Percentiles rank a stretch among this genome's conserved stretches.
phyloP scores from a whole-genome alignment of 1,284 basidiomycete species.

The Filobasidium uniguttulatum region DNA sequence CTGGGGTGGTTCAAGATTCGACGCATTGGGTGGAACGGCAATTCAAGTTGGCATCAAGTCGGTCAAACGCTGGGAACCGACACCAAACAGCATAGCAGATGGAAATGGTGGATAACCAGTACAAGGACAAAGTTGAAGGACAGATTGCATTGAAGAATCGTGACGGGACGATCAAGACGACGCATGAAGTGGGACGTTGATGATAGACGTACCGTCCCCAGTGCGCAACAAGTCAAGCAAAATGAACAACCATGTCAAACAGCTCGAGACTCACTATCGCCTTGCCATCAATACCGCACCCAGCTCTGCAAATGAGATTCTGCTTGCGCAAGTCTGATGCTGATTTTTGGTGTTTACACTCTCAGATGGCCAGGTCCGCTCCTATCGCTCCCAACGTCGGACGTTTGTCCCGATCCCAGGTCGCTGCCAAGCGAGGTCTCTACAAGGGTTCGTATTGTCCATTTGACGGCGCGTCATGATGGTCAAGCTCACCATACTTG shows the following conservation, averaged over 20 bases:
- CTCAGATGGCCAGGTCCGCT: slow-evolving; percentile 82
- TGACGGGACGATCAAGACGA: not conserved
- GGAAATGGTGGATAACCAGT: not conserved
- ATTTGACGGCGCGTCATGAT: not conserved
- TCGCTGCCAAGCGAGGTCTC: slow-evolving; percentile 61
- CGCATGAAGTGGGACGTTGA: no score
- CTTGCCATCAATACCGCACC: not conserved
- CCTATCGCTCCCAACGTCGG: slow-evolving; percentile 71
- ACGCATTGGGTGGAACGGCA: not conserved
- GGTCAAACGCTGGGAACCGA: not conserved
- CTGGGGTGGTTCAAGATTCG: not conserved
- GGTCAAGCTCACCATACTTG: not conserved
- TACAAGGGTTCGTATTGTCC: slow-evolving; percentile 39
- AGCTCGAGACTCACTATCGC: not conserved
- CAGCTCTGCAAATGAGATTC: not conserved
- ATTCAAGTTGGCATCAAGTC: not conserved
- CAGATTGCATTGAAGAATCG: not conserved
- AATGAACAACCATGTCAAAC: not conserved
- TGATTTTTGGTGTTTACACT: not conserved
- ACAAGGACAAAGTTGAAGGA: not conserved
- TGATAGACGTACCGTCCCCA: no score
- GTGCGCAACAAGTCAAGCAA: no score
- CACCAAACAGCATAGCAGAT: not conserved
- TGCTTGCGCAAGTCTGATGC: not conserved
- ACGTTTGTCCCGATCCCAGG: slow-evolving; percentile 66